A percentile compares a stretch with the other conserved stretches of the same genome.
phyloP scores from a whole-genome alignment of 2,329 filamentous ascomycete genomes.

The Pseudogymnoascus destructans region DNA sequence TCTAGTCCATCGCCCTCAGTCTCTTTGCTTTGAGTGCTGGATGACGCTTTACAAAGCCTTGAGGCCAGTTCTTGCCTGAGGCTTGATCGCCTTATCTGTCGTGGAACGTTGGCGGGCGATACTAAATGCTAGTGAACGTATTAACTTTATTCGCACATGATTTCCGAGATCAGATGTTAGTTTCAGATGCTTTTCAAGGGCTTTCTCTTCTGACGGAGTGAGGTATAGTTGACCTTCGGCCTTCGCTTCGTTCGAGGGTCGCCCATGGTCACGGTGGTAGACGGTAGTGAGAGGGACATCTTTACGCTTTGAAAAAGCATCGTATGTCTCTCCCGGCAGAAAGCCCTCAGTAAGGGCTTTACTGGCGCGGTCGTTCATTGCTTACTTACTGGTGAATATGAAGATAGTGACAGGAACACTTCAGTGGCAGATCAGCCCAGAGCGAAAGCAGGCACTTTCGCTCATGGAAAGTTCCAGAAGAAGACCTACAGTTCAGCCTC shows the following conservation, averaged over 20 bases:
- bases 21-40: slow-evolving; percentile 16
- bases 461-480: no score
- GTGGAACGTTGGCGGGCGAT: slow-evolving; percentile 14
- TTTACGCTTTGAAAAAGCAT: slow-evolving; percentile 10
- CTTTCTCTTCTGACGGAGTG: slow-evolving; percentile 22
- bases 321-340: no score
- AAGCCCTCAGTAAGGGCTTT: no score
- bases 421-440: no score
- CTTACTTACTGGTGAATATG: no score
- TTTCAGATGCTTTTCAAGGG: slow-evolving; percentile 14
- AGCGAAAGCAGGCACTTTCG: no score
- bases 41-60: slow-evolving; percentile 17
- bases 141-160: slow-evolving; percentile 12
- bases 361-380: no score
- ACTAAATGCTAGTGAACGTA: slow-evolving; percentile 14
- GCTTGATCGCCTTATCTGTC: slow-evolving; percentile 13
- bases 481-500: no score
- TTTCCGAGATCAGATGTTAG: slow-evolving; percentile 11
- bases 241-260: slow-evolving; percentile 22
- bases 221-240: slow-evolving; percentile 24
- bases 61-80: slow-evolving; percentile 17
- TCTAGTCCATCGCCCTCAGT: slow-evolving; percentile 14
- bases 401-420: no score
- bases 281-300: slow-evolving; percentile 21
- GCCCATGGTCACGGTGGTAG: slow-evolving; percentile 18